Conservation (phyloP, 495 filamentous ascomycete genomes). For the Chaetomium fimeti region DNA sequence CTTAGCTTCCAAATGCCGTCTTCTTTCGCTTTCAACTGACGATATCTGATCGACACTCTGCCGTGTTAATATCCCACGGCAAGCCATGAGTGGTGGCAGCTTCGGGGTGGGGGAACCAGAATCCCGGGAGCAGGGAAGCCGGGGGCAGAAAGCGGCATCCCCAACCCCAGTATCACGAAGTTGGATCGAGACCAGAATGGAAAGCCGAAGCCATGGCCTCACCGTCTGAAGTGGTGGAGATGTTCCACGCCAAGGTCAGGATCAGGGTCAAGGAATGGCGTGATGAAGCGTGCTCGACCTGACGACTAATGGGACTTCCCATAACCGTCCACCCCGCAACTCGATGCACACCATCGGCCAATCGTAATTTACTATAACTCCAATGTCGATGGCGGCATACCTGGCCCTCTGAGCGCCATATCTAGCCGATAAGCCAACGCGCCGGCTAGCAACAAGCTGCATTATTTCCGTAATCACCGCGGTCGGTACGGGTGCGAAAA, state of each 20-base stretch:
- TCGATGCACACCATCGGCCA: constrained; percentile 13
- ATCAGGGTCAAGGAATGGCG: constrained; percentile 20
- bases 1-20: too few relatives aligned
- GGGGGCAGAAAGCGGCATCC: too few relatives aligned
- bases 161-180: too few relatives aligned
- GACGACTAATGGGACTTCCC: constrained; percentile 24
- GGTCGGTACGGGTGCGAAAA: not conserved
- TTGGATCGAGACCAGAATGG: not conserved
- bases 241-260: not conserved
- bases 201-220: not conserved
- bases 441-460: not conserved
- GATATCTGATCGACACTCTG: too few relatives aligned
- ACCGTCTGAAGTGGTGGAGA: not conserved
- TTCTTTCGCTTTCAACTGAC: too few relatives aligned
- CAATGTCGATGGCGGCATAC: constrained; percentile 14
- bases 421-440: not conserved
- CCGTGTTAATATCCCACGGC: too few relatives aligned
- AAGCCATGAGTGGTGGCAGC: too few relatives aligned
- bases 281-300: constrained; percentile 31
- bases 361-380: not conserved
- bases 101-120: too few relatives aligned
- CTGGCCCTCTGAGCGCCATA: not conserved
- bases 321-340: not conserved
- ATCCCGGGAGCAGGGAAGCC: too few relatives aligned
- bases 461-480: constrained; percentile 20